Base-by-base conservation (phyloP, 2,329 filamentous ascomycete genomes). In the Trichoderma simmonsii region DNA sequence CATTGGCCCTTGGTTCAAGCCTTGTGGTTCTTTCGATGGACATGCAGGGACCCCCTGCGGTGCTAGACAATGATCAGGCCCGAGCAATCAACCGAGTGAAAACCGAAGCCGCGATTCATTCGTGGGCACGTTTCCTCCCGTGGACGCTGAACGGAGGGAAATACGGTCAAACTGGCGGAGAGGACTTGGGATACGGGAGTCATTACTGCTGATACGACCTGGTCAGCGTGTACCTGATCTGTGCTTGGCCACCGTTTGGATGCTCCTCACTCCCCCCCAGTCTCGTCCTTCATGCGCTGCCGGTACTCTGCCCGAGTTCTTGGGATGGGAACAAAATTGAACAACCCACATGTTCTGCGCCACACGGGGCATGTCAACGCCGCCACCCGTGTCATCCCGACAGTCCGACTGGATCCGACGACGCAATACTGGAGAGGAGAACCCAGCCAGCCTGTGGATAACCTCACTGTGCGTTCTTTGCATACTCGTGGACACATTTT, bases 31-130 rank as follows among this genome's bases (percentile, higher is more conserved):
- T 66, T 65, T 43, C 15, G 28, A 54, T 28, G 51, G 36, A 67
- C 62, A 67, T 59, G 30, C 48, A 67, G 64, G 64, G 48, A 24
- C 48, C 48, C 48, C 48, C 48, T 24, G 48, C 9, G n/a, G 21
- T 21, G 48, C 48, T 54, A 54, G 48, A 54, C 9, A 54, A 43
- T 39, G 56, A 43, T 39, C 59, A 61, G 26, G 48, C 56, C 66
- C 66, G 66, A 69, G 28, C 28, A 69, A 69, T 69, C 5, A 61
- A 69, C 66, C 61, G 61, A 64, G 61, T 48, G 61, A 48, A 48
- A 64, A 43, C 61, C 66, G 66, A 69, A 36, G 66, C 24, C 66
- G 57, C 66, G 66, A 69, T 51, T 69, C 66, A 69, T 69, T 68
- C n/a, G 21, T 12, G 21, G 30, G 14, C 30, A 43, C 51, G 64